Percentiles rank a stretch among this genome's conserved stretches.
These are phyloP conservation scores for Trichoderma sp. DNA, from an alignment of 2,329 filamentous ascomycete genomes.

Conservation along the genomic window DNA sequence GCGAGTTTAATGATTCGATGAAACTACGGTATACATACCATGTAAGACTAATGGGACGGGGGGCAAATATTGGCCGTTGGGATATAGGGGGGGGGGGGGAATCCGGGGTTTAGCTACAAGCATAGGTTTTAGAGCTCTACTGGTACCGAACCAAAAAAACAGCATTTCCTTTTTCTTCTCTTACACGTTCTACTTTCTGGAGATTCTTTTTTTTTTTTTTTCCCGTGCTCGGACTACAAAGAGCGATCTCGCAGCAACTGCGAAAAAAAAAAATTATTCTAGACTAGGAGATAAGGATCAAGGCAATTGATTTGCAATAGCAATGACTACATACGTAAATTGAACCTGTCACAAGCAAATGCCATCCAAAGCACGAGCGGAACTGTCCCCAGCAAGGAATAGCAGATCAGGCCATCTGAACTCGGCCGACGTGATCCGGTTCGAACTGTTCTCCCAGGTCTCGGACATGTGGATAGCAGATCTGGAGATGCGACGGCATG, in stretches of 20 bases:
- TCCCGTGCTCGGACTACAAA: not conserved
- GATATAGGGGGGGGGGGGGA: not conserved
- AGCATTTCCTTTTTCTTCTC: not conserved
- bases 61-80: not conserved
- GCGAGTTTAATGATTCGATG: not conserved
- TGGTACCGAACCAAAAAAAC: not conserved
- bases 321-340: not conserved
- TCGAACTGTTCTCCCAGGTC: not conserved
- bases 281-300: not conserved
- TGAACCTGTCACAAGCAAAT: not conserved
- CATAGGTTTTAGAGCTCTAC: not conserved
- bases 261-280: not conserved
- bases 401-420: not conserved
- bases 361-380: not conserved
- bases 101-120: not conserved
- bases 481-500: not conserved
- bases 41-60: not conserved
- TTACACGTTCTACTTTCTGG: not conserved
- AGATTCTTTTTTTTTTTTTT: no score
- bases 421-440: not conserved
- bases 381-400: not conserved
- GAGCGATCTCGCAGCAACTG: not conserved
- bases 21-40: conserved; percentile 1
- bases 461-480: not conserved
- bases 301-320: not conserved